phyloP scores from a whole-genome alignment of 2,329 filamentous ascomycete genomes.

The Aspergillus phoenicis region DNA sequence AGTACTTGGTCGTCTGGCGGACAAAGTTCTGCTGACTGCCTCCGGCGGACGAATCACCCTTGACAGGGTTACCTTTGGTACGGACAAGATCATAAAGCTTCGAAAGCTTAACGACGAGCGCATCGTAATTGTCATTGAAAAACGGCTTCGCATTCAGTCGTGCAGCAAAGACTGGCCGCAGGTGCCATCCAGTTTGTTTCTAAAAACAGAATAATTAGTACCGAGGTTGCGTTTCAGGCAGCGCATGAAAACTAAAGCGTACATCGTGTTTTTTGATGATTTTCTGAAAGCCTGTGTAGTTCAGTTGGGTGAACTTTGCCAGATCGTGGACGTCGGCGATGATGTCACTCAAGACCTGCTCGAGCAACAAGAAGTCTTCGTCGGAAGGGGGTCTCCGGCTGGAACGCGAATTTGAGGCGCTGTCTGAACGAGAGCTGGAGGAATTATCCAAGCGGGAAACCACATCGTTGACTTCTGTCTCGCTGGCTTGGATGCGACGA shows the following conservation, averaged over 20 bases:
- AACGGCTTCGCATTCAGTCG: constrained; percentile 95
- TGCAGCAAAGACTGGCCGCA: constrained; percentile 93
- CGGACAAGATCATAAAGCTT: constrained; percentile 93
- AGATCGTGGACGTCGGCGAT: constrained; percentile 98
- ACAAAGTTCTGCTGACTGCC: constrained; percentile 94
- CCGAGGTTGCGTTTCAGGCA: neutral
- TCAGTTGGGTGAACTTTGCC: constrained; percentile 96
- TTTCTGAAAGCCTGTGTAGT: constrained; percentile 99
- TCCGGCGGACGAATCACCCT: constrained; percentile 88
- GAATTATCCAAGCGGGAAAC: constrained; percentile 69
- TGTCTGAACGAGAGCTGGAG: constrained; percentile 44
- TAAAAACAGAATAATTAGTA: constrained; percentile 38
- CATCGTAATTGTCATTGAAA: constrained; percentile 98
- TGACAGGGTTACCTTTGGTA: constrained; percentile 87
- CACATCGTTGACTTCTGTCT: constrained; percentile 87
- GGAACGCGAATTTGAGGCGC: constrained; percentile 32
- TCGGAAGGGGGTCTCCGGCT: constrained; percentile 62
- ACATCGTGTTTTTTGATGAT: constrained; percentile 99
- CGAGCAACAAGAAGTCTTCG: constrained; percentile 90
- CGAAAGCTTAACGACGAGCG: constrained; percentile 90
- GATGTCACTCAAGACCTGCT: constrained; percentile 94
- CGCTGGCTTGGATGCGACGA: constrained; percentile 80
- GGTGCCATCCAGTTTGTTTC: constrained; percentile 93
- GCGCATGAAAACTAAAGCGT: constrained; percentile 39
- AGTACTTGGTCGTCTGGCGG: constrained; percentile 97